These are phyloP conservation scores for Cerrena zonata DNA, from an alignment of 1,284 basidiomycete species.

Conservation along the genomic window DNA sequence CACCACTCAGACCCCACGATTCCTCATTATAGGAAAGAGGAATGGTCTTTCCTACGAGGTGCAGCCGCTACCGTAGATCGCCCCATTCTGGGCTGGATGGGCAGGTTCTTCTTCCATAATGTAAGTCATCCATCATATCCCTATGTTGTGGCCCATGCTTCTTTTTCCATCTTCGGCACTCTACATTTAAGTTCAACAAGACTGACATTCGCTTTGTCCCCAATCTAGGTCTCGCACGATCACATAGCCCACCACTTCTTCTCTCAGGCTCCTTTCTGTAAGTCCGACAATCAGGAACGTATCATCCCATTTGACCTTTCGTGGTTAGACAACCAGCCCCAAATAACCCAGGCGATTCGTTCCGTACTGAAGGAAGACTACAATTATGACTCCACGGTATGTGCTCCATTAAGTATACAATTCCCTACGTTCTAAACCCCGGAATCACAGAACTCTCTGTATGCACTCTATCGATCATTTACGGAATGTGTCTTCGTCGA, in stretches of 20 bases:
- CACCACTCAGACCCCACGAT: slow-evolving; percentile 42
- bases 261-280: slow-evolving; percentile 34
- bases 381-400: slow-evolving; percentile 41
- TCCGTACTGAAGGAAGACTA: slow-evolving; percentile 31
- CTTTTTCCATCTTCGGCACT: not conserved
- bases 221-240: slow-evolving; percentile 32
- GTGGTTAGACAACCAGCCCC: slow-evolving; percentile 28
- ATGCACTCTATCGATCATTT: slow-evolving; percentile 32
- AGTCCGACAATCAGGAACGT: slow-evolving; percentile 7
- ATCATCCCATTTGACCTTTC: not conserved
- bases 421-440: slow-evolving; percentile 36
- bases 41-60: slow-evolving; percentile 58
- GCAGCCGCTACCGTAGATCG: slow-evolving; percentile 56
- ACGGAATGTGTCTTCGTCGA: slow-evolving; percentile 58
- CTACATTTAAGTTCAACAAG: not conserved
- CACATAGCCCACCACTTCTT: slow-evolving; percentile 37
- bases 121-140: slow-evolving; percentile 18
- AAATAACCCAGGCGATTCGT: slow-evolving; percentile 27
- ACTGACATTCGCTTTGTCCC: slow-evolving; percentile 9
- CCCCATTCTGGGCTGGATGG: slow-evolving; percentile 57
- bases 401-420: slow-evolving; percentile 10
- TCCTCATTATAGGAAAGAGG: slow-evolving; percentile 38
- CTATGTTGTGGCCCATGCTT: not conserved
- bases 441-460: slow-evolving; percentile 31
- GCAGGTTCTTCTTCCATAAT: slow-evolving; percentile 42